Evolutionary conservation across 768 basidiomycete species (phyloP).

Genomic region (Lentinula sp.): DNA sequence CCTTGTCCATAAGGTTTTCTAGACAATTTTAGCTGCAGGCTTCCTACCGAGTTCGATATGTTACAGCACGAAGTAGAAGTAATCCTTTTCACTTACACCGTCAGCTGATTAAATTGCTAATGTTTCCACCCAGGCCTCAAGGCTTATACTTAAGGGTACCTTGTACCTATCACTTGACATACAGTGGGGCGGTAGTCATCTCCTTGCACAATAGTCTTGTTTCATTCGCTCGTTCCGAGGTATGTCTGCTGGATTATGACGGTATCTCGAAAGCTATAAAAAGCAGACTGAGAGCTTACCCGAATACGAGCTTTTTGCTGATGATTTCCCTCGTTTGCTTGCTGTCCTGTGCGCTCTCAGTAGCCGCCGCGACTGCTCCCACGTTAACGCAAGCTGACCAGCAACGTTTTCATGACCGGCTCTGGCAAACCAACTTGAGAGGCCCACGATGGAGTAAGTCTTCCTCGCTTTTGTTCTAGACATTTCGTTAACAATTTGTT

Average conservation of each 20-base stretch:
- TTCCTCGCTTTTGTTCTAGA: neutral
- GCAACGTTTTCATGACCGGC: conserved; percentile 20
- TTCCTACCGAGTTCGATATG: neutral
- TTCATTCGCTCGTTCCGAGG: neutral
- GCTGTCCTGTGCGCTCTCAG: neutral
- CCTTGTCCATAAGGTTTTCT: conserved; percentile 18
- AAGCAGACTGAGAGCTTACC: neutral
- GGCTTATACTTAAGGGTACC: neutral
- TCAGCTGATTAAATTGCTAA: neutral
- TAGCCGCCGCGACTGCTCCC: neutral
- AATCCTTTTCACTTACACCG: neutral
- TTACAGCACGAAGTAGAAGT: neutral
- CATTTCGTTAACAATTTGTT: neutral
- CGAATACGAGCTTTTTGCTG: neutral
- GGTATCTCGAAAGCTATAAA: neutral
- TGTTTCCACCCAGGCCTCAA: neutral
- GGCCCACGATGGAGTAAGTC: conserved; percentile 25
- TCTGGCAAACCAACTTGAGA: conserved; percentile 24
- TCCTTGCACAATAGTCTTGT: neutral
- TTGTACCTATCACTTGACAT: neutral
- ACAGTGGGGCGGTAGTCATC: neutral
- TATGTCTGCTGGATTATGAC: neutral
- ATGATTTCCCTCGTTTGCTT: neutral
- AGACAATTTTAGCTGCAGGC: no score
- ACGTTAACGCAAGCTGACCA: conserved; percentile 14